These are phyloP conservation scores for Xylaria sp. DNA, from an alignment of 2,329 filamentous ascomycete genomes.

Conservation along the genomic window DNA sequence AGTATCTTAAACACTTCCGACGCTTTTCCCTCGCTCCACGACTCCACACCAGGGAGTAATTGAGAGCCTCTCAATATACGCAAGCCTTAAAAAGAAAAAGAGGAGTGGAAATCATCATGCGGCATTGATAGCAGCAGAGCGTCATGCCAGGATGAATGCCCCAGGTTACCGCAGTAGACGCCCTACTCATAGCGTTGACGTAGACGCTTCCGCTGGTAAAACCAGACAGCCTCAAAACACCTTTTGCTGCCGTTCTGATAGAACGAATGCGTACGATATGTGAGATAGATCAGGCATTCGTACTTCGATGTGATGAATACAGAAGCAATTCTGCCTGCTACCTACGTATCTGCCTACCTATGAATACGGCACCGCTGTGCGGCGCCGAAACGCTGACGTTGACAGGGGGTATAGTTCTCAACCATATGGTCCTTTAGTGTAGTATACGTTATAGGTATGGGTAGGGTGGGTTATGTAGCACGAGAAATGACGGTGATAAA, in stretches of 20 bases:
- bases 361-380: background rate
- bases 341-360: background rate
- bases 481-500: constrained; percentile 24
- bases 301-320: constrained; percentile 14
- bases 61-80: constrained; percentile 37
- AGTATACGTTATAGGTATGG: constrained; percentile 17
- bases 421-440: constrained; percentile 3
- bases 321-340: constrained; percentile 4
- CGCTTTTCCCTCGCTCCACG: constrained; percentile 27
- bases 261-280: background rate
- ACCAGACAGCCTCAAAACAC: background rate
- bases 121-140: constrained; percentile 37
- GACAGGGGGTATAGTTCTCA: constrained; percentile 21
- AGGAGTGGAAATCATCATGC: constrained; percentile 30
- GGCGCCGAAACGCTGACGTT: constrained; percentile 11
- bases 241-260: constrained; percentile 6
- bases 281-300: constrained; percentile 19
- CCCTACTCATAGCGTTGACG: constrained; percentile 30
- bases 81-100: constrained; percentile 35
- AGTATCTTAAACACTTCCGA: constrained; percentile 31
- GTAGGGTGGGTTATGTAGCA: constrained; percentile 35
- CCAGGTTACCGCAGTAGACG: constrained; percentile 31
- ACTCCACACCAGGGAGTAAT: constrained; percentile 36
- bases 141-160: constrained; percentile 36
- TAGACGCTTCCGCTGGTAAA: background rate